Percentiles rank a stretch among this genome's conserved stretches.
phyloP scores from a whole-genome alignment of 345 rosid genomes.

The Moricandia arvensis region DNA sequence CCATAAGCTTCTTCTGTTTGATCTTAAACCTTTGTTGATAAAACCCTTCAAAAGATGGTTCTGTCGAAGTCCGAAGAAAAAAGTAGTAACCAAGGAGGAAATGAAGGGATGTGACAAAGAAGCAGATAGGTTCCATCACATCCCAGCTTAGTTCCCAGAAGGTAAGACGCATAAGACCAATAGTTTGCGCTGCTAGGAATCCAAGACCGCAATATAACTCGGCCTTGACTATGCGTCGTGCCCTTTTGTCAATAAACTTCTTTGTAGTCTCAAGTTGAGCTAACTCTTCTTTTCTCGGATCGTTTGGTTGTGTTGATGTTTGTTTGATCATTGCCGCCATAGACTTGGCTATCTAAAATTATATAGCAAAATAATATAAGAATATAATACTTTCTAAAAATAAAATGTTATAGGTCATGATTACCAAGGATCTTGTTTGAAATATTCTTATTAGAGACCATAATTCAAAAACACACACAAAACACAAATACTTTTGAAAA shows the following conservation, averaged over 20 bases:
- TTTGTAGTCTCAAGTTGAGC: conserved; percentile 56
- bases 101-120: conserved; percentile 65
- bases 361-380: neutral
- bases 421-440: neutral
- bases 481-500: no score
- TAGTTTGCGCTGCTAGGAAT: conserved; percentile 51
- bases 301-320: conserved; percentile 43
- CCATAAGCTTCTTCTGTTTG: conserved; percentile 66
- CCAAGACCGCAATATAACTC: conserved; percentile 75
- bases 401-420: neutral
- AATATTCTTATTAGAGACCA: neutral
- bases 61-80: conserved; percentile 70
- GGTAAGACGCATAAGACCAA: conserved; percentile 83
- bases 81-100: conserved; percentile 57
- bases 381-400: neutral
- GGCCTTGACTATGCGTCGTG: conserved; percentile 49
- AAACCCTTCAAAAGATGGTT: conserved; percentile 78
- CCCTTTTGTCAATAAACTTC: conserved; percentile 53
- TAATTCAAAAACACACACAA: no score
- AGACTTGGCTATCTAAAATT: conserved; percentile 49
- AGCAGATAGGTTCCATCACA: conserved; percentile 97
- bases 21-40: conserved; percentile 54
- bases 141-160: conserved; percentile 97
- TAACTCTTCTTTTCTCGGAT: conserved; percentile 64
- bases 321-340: conserved; percentile 52